These are phyloP conservation scores for Alternaria ethzedia DNA, from an alignment of 2,329 filamentous ascomycete species.

Conservation along the genomic window DNA sequence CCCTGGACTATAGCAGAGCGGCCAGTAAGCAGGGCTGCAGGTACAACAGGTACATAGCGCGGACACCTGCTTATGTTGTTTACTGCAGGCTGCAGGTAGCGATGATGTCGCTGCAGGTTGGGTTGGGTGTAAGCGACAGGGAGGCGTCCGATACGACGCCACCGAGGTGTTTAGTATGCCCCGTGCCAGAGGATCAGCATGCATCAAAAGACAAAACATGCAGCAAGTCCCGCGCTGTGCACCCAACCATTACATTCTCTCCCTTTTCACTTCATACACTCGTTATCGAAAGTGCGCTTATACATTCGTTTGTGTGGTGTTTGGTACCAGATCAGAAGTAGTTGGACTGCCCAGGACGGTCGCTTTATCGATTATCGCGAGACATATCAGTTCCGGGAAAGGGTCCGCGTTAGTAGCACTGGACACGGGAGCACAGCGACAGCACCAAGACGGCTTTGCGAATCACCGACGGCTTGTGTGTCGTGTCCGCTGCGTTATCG, in stretches of 20 bases:
- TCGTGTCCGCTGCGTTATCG: not conserved
- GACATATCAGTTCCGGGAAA: conserved; percentile 14
- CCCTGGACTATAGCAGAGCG: not conserved
- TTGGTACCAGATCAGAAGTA: not conserved
- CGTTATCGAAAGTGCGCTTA: conserved; percentile 22
- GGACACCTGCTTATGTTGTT: conserved; percentile 7
- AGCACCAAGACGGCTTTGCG: conserved; percentile 13
- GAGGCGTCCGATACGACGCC: conserved; percentile 16
- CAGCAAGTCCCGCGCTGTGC: conserved; percentile 22
- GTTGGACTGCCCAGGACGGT: conserved; percentile 2
- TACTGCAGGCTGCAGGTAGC: not conserved
- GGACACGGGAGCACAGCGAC: conserved; percentile 8
- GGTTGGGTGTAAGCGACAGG: conserved; percentile 5
- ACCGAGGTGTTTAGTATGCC: conserved; percentile 34
- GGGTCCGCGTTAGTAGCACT: conserved; percentile 19
- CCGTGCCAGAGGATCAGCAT: conserved; percentile 39
- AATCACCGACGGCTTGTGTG: not conserved
- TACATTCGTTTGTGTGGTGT: conserved; percentile 18
- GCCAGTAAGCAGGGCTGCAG: not conserved
- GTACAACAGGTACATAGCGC: not conserved
- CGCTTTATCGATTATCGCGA: conserved; percentile 11
- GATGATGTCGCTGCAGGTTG: not conserved
- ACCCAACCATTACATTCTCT: conserved; percentile 20
- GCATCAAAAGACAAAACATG: conserved; percentile 31
- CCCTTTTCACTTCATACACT: conserved; percentile 28